A percentile compares a stretch with the other conserved stretches of the same genome.
Conservation (phyloP, 129 eudicot species). For the Centrapalus pauciflorus region DNA sequence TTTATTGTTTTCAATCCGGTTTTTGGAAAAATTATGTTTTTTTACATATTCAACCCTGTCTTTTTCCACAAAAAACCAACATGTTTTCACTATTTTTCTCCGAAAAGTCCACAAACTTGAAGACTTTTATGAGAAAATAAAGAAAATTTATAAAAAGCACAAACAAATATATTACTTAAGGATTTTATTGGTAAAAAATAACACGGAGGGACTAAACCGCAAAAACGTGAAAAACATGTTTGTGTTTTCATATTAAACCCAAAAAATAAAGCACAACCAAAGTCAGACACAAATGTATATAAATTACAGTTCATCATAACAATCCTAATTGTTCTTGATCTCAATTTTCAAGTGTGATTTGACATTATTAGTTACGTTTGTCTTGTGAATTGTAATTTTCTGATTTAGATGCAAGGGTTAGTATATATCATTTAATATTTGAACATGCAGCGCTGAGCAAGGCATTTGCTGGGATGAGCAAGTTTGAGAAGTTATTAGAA, state of each 20-base stretch:
- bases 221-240: too few species aligned
- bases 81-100: too few species aligned
- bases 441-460: slow-evolving; percentile 55
- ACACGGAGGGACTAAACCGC: too few species aligned
- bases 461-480: slow-evolving; percentile 70
- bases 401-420: neutral
- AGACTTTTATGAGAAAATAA: too few species aligned
- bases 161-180: too few species aligned
- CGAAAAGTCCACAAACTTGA: too few species aligned
- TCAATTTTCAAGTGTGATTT: neutral
- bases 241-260: too few species aligned
- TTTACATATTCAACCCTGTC: too few species aligned
- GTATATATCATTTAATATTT: neutral
- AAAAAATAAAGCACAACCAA: neutral
- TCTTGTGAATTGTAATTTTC: neutral
- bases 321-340: neutral
- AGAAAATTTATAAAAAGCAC: too few species aligned
- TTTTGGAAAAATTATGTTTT: too few species aligned
- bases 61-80: neutral
- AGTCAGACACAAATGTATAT: neutral
- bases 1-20: too few species aligned
- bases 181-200: too few species aligned
- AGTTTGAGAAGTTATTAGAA: slow-evolving; percentile 64
- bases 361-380: neutral
- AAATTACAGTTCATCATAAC: neutral